Evolutionary conservation across 768 basidiomycete species (phyloP).

Genomic region (Tricholoma furcatifolium): DNA sequence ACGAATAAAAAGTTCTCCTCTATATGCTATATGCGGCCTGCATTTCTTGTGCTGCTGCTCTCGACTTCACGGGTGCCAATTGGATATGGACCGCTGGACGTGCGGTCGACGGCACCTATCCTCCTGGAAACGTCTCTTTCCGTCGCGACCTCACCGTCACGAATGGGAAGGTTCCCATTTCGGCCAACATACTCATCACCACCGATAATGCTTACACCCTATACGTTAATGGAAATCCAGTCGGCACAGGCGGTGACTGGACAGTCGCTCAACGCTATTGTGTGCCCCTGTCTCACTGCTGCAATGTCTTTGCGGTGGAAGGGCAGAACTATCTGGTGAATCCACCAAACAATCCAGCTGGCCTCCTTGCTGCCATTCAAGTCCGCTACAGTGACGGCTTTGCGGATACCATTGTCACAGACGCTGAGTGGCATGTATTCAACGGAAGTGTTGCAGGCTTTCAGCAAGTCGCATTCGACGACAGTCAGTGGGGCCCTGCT

Average conservation of each 20-base stretch:
- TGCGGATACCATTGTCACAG: slow-evolving; percentile 18
- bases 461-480: slow-evolving; percentile 22
- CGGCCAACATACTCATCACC: too few species aligned
- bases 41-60: not conserved
- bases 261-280: slow-evolving; percentile 17
- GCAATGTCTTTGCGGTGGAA: slow-evolving; percentile 24
- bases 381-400: slow-evolving; percentile 25
- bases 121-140: too few species aligned
- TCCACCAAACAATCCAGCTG: slow-evolving; percentile 10
- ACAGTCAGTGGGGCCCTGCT: slow-evolving; percentile 26
- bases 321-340: slow-evolving; percentile 16
- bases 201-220: slow-evolving; percentile 21
- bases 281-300: slow-evolving; percentile 14
- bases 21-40: not conserved
- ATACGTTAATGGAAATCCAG: slow-evolving; percentile 20
- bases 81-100: slow-evolving; percentile 4
- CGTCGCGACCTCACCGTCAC: too few species aligned
- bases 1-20: not conserved
- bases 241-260: slow-evolving; percentile 15
- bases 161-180: too few species aligned
- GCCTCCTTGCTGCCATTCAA: slow-evolving; percentile 21
- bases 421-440: slow-evolving; percentile 21
- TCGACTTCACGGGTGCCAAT: not conserved
- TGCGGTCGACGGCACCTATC: not conserved
- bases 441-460: slow-evolving; percentile 16